These are phyloP conservation scores for Cinnamomum micranthum DNA, from an alignment of 164 flowering plant species.

Conservation along the genomic window DNA sequence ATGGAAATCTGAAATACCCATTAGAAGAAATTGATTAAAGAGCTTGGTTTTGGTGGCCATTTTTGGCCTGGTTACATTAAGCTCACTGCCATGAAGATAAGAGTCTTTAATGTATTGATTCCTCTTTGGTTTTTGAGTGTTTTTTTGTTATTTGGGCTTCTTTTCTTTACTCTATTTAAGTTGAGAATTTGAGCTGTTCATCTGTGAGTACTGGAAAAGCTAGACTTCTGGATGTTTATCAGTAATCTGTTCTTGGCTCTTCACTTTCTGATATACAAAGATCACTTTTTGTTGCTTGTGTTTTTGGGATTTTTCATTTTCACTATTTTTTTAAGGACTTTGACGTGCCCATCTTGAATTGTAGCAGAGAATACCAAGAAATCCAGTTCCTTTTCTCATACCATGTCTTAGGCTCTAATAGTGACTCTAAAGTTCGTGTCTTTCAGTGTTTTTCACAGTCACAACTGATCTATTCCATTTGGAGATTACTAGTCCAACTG, in stretches of 20 bases:
- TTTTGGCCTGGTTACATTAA: not conserved
- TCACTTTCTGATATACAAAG: not conserved
- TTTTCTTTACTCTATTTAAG: not conserved
- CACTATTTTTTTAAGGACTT: not conserved
- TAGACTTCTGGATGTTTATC: not conserved
- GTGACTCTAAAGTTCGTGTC: not conserved
- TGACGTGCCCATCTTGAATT: not conserved
- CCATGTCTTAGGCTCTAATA: not conserved
- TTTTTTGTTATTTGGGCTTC: not conserved
- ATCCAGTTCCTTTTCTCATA: not conserved
- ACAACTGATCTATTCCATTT: not conserved
- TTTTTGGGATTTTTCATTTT: not conserved
- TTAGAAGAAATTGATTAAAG: not conserved
- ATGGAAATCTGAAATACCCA: not conserved
- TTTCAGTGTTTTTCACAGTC: not conserved
- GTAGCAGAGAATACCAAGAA: not conserved
- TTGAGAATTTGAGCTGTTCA: constrained; percentile 6
- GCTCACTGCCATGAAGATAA: not conserved
- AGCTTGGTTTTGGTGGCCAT: not conserved
- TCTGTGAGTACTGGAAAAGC: not conserved
- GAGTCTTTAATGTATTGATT: not conserved
- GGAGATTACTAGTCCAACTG: not conserved
- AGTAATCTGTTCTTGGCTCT: not conserved
- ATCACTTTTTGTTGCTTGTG: not conserved
- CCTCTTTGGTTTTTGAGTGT: not conserved